A percentile compares a stretch with the other conserved stretches of the same genome.
Conservation (phyloP, 192 early-diverging fungal species). For the Gonapodya prolifera region DNA sequence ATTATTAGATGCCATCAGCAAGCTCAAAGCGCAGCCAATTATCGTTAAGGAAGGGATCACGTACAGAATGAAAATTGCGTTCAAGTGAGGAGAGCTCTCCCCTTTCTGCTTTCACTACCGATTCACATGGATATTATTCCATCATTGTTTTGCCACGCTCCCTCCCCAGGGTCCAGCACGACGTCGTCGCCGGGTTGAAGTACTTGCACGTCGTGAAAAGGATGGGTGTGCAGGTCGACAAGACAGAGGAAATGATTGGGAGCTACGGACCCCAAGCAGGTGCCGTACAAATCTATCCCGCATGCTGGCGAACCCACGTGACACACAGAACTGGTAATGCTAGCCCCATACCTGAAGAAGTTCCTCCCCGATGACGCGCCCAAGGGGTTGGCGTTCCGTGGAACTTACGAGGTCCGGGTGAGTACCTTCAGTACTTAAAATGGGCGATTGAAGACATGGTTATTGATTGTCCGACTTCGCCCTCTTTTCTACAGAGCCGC, state of each 20-base stretch:
- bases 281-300: too few species aligned
- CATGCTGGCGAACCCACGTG: not conserved
- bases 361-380: conserved; percentile 83
- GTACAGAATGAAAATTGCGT: conserved; percentile 84
- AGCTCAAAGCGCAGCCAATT: conserved; percentile 59
- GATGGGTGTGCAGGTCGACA: conserved; percentile 71
- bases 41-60: conserved; percentile 93
- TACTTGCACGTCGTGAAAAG: conserved; percentile 91
- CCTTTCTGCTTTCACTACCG: too few species aligned
- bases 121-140: too few species aligned
- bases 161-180: conserved; percentile 64
- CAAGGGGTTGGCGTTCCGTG: conserved; percentile 79
- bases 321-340: not conserved
- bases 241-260: conserved; percentile 92
- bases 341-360: conserved; percentile 69
- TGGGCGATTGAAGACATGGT: not conserved
- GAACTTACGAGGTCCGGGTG: conserved; percentile 74
- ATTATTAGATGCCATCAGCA: conserved; percentile 39
- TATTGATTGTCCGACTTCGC: not conserved
- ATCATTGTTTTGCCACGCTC: too few species aligned
- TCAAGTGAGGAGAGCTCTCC: conserved; percentile 48
- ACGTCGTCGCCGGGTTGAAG: conserved; percentile 89
- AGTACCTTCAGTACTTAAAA: conserved; percentile 3
- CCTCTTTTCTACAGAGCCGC: conserved; percentile 42
- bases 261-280: conserved; percentile 71